A percentile compares a stretch with the other conserved stretches of the same genome.
Conservation (phyloP, 1,139 yeast species). For the Tardiomyces depauwii region DNA sequence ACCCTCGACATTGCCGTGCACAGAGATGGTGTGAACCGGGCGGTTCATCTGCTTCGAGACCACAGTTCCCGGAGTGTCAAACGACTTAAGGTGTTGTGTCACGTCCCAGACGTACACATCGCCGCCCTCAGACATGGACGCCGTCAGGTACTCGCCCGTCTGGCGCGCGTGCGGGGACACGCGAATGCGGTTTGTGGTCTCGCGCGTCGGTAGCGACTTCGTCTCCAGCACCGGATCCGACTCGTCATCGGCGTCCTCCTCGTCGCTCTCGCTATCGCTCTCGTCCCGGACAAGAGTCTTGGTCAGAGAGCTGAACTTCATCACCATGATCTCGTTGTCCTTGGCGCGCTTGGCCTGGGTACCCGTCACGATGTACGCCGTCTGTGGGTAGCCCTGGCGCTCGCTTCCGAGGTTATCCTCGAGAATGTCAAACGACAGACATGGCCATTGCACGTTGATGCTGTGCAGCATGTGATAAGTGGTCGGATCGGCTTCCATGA, state of each 20-base stretch:
- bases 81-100: conserved; percentile 67
- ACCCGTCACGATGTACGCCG: conserved; percentile 78
- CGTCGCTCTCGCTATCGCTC: conserved; percentile 57
- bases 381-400: conserved; percentile 83
- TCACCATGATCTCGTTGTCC: conserved; percentile 78
- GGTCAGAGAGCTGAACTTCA: conserved; percentile 71
- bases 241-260: conserved; percentile 57
- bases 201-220: conserved; percentile 62
- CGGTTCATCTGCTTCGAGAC: conserved; percentile 69
- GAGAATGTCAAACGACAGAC: conserved; percentile 77
- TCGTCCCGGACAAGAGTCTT: conserved; percentile 81
- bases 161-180: conserved; percentile 68
- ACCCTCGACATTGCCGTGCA: conserved; percentile 95
- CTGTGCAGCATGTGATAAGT: conserved; percentile 96
- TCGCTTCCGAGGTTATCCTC: conserved; percentile 84
- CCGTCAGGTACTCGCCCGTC: conserved; percentile 77
- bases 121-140: conserved; percentile 84
- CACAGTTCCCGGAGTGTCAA: conserved; percentile 77
- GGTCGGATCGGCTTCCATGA: conserved; percentile 89
- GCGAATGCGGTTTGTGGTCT: conserved; percentile 83
- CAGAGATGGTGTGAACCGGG: conserved; percentile 75
- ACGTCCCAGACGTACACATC: conserved; percentile 81
- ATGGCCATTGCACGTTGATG: conserved; percentile 94
- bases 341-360: conserved; percentile 84
- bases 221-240: conserved; percentile 84